Conservation (phyloP, 352 stramenopile genomes). For the Aphanomyces invadans region DNA sequence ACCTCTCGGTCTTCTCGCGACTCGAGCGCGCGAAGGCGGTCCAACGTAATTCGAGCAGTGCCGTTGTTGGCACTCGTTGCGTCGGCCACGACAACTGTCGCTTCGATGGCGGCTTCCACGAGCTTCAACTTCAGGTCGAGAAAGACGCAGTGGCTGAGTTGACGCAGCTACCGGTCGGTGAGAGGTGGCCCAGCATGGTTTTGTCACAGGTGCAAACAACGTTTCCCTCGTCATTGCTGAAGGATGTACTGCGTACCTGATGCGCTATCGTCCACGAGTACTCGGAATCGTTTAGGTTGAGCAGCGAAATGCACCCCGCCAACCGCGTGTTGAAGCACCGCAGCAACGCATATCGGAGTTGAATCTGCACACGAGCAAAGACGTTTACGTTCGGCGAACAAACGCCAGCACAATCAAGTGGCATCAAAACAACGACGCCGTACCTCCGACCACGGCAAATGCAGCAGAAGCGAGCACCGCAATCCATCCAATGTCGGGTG, state of each 20-base stretch:
- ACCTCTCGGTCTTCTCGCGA: slow-evolving; percentile 82
- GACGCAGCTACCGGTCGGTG: slow-evolving; percentile 30
- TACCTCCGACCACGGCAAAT: slow-evolving; percentile 36
- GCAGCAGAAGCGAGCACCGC: slow-evolving; percentile 58
- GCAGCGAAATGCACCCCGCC: slow-evolving; percentile 51
- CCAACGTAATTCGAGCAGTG: slow-evolving; percentile 74
- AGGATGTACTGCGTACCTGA: slow-evolving; percentile 22
- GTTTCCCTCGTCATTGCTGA: too few relatives aligned
- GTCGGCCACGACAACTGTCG: slow-evolving; percentile 51
- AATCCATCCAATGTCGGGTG: slow-evolving; percentile 61
- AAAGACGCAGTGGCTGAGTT: slow-evolving; percentile 79
- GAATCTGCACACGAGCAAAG: slow-evolving; percentile 29
- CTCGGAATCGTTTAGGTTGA: slow-evolving; percentile 67
- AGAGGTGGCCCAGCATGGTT: background rate
- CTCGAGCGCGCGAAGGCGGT: slow-evolving; percentile 77
- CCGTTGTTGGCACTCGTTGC: slow-evolving; percentile 42
- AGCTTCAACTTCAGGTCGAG: slow-evolving; percentile 78
- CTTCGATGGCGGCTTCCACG: slow-evolving; percentile 73
- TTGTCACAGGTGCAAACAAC: too few relatives aligned
- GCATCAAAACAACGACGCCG: too few relatives aligned
- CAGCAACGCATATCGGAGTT: slow-evolving; percentile 69
- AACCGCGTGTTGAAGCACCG: slow-evolving; percentile 77
- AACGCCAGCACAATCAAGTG: too few relatives aligned
- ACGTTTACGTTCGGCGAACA: background rate
- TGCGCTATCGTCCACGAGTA: slow-evolving; percentile 71